phyloP scores from a whole-genome alignment of 1,284 basidiomycete genomes.

The Cystobasidium slooffiae region DNA sequence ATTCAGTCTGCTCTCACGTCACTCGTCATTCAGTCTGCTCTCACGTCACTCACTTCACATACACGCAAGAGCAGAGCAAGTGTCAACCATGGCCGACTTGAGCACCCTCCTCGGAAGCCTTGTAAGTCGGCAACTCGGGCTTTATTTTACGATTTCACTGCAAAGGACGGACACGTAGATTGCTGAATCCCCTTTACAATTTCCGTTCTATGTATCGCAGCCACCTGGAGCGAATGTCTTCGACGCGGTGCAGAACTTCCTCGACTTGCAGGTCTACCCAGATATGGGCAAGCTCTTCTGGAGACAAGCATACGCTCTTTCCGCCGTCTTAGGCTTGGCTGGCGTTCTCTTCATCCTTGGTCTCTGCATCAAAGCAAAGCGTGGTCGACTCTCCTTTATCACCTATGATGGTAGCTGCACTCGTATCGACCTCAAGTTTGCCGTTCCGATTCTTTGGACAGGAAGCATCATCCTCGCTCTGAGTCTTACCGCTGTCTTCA shows the following conservation, averaged over 20 bases:
- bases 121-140: background rate
- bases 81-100: background rate
- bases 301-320: background rate
- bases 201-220: background rate
- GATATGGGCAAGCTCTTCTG: slow-evolving; percentile 12
- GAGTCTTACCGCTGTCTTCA: background rate
- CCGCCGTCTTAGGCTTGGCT: slow-evolving; percentile 3
- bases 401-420: slow-evolving; percentile 30
- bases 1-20: background rate
- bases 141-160: no score
- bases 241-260: slow-evolving; percentile 2
- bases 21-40: no score
- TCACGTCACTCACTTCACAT: background rate
- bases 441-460: slow-evolving; percentile 31
- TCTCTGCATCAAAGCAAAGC: background rate
- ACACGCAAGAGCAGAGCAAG: background rate
- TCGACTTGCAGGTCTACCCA: slow-evolving; percentile 16
- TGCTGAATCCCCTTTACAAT: no score
- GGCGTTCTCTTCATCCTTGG: background rate
- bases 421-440: slow-evolving; percentile 19
- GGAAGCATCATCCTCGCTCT: background rate
- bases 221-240: slow-evolving; percentile 2
- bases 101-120: background rate
- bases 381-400: slow-evolving; percentile 28
- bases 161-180: no score